A percentile compares a stretch with the other conserved stretches of the same genome.
Conservation (phyloP, 192 early-diverging fungal genomes). For the Podila epicladia region DNA sequence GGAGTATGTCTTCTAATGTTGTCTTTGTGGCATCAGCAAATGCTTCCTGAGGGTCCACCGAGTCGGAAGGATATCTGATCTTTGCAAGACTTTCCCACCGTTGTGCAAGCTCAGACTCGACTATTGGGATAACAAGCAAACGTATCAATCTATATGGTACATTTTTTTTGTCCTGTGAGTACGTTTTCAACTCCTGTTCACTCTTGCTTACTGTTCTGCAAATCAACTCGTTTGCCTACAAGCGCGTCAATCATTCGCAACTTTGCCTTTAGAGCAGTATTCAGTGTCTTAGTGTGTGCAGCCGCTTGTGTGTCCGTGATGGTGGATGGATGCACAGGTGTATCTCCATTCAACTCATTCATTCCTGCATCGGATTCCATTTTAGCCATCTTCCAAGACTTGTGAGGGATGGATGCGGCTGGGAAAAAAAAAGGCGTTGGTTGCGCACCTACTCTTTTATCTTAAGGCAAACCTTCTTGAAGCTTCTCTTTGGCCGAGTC, state of each 20-base stretch:
- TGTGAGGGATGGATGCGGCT: no score
- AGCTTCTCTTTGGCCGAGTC: no score
- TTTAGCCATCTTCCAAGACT: no score
- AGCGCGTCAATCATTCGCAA: conserved; percentile 24
- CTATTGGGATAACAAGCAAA: background rate
- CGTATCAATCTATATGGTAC: background rate
- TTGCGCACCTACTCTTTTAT: no score
- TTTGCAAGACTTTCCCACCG: conserved; percentile 7
- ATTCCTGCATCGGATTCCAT: no score
- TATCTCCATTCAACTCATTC: no score
- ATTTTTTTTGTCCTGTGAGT: background rate
- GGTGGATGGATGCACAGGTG: no score
- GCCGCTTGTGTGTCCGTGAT: no score
- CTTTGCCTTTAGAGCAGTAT: conserved; percentile 11
- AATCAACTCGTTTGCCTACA: conserved; percentile 32
- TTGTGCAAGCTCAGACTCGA: conserved; percentile 19
- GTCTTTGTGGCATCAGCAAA: background rate
- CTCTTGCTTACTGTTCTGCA: conserved; percentile 15
- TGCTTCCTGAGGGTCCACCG: background rate
- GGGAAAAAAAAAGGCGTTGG: no score
- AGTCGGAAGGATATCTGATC: background rate
- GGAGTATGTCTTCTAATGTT: background rate
- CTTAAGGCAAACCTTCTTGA: no score
- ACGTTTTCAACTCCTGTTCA: background rate
- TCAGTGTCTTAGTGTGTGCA: conserved; percentile 4